A percentile compares a stretch with the other conserved stretches of the same genome.
Evolutionary conservation across 495 filamentous ascomycete genomes (phyloP).

Genomic region (Chlorociboria aeruginascens): DNA sequence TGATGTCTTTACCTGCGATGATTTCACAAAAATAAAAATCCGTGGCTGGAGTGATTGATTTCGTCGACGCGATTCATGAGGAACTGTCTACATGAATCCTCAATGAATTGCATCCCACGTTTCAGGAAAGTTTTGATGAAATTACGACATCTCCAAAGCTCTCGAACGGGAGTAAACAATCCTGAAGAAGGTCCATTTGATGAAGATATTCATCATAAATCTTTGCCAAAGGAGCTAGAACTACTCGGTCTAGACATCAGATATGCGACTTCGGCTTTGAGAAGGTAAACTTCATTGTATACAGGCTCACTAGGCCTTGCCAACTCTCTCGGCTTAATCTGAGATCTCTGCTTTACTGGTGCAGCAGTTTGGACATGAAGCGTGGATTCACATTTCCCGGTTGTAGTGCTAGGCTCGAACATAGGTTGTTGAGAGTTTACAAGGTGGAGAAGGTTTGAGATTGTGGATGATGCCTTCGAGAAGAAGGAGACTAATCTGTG

Average conservation of each 20-base stretch:
- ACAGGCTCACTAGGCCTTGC: too few relatives aligned
- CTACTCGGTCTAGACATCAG: neutral
- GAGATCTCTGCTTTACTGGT: too few relatives aligned
- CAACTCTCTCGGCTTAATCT: too few relatives aligned
- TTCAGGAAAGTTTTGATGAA: neutral
- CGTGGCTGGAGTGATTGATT: neutral
- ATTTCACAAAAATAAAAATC: neutral
- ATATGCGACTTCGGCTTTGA: neutral
- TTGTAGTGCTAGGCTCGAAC: too few relatives aligned
- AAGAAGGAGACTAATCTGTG: too few relatives aligned
- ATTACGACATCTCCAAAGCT: neutral
- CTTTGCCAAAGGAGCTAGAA: neutral
- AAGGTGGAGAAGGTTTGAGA: too few relatives aligned
- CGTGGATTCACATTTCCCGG: too few relatives aligned
- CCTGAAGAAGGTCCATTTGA: neutral
- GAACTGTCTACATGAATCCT: neutral
- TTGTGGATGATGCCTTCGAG: too few relatives aligned
- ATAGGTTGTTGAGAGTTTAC: too few relatives aligned
- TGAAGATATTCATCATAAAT: neutral
- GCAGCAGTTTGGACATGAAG: too few relatives aligned
- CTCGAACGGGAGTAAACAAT: neutral
- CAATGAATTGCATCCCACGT: neutral
- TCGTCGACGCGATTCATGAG: neutral
- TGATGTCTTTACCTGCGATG: neutral
- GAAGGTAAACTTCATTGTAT: neutral